Base-by-base conservation (phyloP, 495 filamentous ascomycete species). In the Penicillium lividum region DNA sequence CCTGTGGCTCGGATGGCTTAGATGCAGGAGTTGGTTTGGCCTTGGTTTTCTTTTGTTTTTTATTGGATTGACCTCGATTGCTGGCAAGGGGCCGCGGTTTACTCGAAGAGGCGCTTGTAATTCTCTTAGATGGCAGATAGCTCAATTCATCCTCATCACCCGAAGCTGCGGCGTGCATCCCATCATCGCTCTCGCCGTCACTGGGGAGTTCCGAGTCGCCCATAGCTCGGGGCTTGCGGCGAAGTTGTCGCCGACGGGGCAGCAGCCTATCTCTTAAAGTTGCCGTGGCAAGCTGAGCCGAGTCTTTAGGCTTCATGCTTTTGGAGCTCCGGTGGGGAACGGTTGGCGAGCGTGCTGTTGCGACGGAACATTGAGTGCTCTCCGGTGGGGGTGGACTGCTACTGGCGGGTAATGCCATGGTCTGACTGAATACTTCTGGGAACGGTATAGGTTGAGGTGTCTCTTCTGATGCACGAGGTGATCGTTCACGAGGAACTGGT, bases 401-500 rank as follows among this genome's bases (percentile, higher is more conserved):
- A 29, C 80, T 84, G 53, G 68, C 58, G 4, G 83, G 83, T 4
- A 77, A 79, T 36, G 73, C 77, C 79, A 82, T 76, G 1, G 79
- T 84, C 57, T 79, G 75, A 54, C 76, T 83, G 34, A 75, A 63
- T 7, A 67, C 52, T 57, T 78, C 76, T 6, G 72, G 59, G n/a
- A 70, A 73, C 42, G 57, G 53, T 10, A 50, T 27, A 7, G 60
- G 51, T 7, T 40, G 59, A 8, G 52, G 62, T 25, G 61, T 59
- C 29, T 56, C 54, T 33, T 60, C 57, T 11, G 53, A 50, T n/a
- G 11, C 44, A 13, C 62, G 36, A 0, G 56, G 50, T 15, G 30
- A 36, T 1, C 31, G 33, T 22, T 42, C 43, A 28, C 34, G 58
- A 16, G 49, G 33, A 50, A 25, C 30, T 25, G 64, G 63, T 8